These are phyloP conservation scores for Alloteropsis semialata DNA, from an alignment of 176 grass and related monocot species.

Conservation along the genomic window DNA sequence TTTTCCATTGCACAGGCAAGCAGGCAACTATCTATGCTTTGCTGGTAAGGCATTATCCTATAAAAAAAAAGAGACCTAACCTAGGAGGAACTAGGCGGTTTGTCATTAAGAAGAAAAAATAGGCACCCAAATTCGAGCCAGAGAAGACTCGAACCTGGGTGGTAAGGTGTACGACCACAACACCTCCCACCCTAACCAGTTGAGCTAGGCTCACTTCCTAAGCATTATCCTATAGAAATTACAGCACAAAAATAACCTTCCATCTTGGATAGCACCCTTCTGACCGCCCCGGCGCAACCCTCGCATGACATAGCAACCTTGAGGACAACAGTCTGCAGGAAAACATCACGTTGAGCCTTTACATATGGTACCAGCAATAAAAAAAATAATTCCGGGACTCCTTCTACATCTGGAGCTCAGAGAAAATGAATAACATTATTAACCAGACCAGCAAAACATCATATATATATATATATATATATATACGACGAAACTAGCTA, in stretches of 20 bases:
- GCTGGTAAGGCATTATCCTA: neutral
- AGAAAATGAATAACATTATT: neutral
- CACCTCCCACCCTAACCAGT: too few relatives aligned
- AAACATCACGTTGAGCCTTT: neutral
- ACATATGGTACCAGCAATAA: neutral
- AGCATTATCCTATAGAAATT: neutral
- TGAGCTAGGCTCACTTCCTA: too few relatives aligned
- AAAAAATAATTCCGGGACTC: neutral
- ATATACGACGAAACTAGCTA: neutral
- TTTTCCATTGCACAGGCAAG: neutral
- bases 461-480: too few relatives aligned
- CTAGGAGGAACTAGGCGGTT: too few relatives aligned
- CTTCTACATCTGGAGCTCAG: neutral
- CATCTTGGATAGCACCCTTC: slow-evolving; percentile 81
- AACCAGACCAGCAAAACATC: neutral
- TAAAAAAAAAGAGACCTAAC: too few relatives aligned
- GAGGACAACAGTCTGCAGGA: slow-evolving; percentile 73
- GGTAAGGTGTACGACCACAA: too few relatives aligned
- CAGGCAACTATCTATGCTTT: neutral
- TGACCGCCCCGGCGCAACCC: slow-evolving; percentile 71
- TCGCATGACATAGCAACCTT: slow-evolving; percentile 88
- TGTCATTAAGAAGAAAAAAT: too few relatives aligned
- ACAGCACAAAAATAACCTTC: slow-evolving; percentile 39
- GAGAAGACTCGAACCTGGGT: too few relatives aligned
- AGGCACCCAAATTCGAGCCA: too few relatives aligned